phyloP scores from a whole-genome alignment of 1,284 basidiomycete genomes.

The Tremellales sp. region DNA sequence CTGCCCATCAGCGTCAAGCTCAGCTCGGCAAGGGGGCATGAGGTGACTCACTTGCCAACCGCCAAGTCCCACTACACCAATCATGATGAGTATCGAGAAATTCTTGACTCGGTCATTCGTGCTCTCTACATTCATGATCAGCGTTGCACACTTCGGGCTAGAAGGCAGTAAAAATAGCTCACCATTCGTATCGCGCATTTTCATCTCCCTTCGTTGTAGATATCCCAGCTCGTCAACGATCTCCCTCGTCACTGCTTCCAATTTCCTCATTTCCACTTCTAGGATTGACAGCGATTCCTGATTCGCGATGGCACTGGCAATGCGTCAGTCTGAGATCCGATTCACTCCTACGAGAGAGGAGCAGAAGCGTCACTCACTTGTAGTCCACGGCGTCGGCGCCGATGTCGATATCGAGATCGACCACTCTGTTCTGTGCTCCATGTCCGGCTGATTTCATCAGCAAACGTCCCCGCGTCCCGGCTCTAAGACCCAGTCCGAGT shows the following conservation, averaged over 20 bases:
- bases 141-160: not conserved
- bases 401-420: constrained; percentile 96
- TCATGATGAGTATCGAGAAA: constrained; percentile 84
- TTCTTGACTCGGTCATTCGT: constrained; percentile 87
- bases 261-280: constrained; percentile 96
- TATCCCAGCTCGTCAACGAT: constrained; percentile 92
- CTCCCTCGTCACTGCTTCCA: constrained; percentile 91
- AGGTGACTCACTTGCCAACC: constrained; percentile 68
- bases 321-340: not conserved
- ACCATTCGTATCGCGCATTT: constrained; percentile 91
- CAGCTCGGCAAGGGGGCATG: not conserved
- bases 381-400: constrained; percentile 98
- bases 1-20: constrained; percentile 16
- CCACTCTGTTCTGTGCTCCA: constrained; percentile 57
- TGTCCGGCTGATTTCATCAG: constrained; percentile 12
- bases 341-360: not conserved
- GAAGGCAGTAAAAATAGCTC: constrained; percentile 42
- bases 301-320: constrained; percentile 85
- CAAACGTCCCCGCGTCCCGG: not conserved
- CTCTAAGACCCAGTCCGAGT: too few species aligned
- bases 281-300: constrained; percentile 93
- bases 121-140: constrained; percentile 60
- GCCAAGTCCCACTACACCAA: constrained; percentile 76
- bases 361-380: constrained; percentile 60
- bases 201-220: constrained; percentile 81